Evolutionary conservation across 1,139 yeast species (phyloP).

Genomic region (Hansenula lynferdii): DNA sequence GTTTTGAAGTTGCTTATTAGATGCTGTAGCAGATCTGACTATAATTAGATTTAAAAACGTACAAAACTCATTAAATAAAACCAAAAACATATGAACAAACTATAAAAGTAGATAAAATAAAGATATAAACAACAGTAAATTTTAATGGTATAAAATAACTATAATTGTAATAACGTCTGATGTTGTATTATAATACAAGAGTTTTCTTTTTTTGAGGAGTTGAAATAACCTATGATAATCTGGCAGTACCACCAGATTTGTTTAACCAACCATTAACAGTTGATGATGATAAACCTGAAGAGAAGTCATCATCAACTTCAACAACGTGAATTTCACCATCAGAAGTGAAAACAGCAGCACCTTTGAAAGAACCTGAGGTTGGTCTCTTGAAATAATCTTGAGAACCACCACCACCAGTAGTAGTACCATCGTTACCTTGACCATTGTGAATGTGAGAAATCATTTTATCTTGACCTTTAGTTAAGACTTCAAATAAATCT

Average conservation of each 20-base stretch:
- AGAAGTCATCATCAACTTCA: constrained; percentile 56
- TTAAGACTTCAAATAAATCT: constrained; percentile 82
- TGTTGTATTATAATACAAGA: not conserved
- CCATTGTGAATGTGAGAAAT: constrained; percentile 84
- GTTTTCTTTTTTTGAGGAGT: not conserved
- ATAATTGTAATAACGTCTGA: too few species aligned
- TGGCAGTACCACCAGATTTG: constrained; percentile 45
- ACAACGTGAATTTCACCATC: constrained; percentile 50
- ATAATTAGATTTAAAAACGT: too few species aligned
- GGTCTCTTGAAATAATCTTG: constrained; percentile 88
- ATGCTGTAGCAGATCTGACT: too few species aligned
- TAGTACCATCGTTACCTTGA: constrained; percentile 60
- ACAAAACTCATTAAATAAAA: too few species aligned
- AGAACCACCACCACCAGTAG: constrained; percentile 78
- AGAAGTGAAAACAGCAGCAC: constrained; percentile 79
- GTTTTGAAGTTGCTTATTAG: too few species aligned
- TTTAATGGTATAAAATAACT: too few species aligned
- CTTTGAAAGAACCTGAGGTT: constrained; percentile 69
- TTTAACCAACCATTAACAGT: constrained; percentile 55
- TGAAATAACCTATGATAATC: constrained; percentile 16
- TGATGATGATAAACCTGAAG: constrained; percentile 43
- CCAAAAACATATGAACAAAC: too few species aligned
- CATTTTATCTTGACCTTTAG: constrained; percentile 66
- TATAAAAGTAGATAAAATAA: too few species aligned
- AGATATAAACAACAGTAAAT: too few species aligned